Conservation (phyloP, 225 moss, liverwort and hornwort species). For the Pseudisothecium myosuroides region DNA sequence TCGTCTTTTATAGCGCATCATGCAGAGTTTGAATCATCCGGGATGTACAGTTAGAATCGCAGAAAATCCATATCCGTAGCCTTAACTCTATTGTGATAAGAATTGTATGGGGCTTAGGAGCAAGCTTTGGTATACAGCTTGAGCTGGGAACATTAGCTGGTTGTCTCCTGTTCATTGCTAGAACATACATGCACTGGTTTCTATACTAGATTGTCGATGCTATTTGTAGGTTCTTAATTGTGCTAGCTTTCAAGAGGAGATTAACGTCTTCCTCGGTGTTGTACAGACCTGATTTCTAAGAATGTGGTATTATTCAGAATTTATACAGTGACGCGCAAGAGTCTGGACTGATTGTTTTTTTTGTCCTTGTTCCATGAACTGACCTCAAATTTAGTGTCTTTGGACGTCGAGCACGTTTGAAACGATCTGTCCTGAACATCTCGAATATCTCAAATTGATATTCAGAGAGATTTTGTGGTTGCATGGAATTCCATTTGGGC, state of each 20-base stretch:
- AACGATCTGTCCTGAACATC: not conserved
- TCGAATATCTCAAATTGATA: not conserved
- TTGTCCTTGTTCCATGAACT: not conserved
- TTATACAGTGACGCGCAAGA: not conserved
- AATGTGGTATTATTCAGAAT: too few species aligned
- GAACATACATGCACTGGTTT: not conserved
- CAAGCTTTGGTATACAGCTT: not conserved
- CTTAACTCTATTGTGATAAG: not conserved
- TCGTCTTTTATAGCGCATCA: not conserved
- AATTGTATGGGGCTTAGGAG: not conserved
- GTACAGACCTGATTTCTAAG: not conserved
- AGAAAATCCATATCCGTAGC: not conserved
- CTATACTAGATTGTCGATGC: not conserved
- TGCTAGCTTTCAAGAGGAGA: not conserved
- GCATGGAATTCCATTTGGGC: not conserved
- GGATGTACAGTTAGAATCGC: not conserved
- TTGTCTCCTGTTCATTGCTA: not conserved
- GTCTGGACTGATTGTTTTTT: not conserved
- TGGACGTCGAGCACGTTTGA: not conserved
- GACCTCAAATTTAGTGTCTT: not conserved
- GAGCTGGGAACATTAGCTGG: not conserved
- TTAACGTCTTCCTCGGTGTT: not conserved
- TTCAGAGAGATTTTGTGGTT: not conserved
- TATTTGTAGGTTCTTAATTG: not conserved
- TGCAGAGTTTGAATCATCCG: not conserved